Evolutionary conservation across 108 stramenopile species (phyloP).

Genomic region (Skeletonema grethae): DNA sequence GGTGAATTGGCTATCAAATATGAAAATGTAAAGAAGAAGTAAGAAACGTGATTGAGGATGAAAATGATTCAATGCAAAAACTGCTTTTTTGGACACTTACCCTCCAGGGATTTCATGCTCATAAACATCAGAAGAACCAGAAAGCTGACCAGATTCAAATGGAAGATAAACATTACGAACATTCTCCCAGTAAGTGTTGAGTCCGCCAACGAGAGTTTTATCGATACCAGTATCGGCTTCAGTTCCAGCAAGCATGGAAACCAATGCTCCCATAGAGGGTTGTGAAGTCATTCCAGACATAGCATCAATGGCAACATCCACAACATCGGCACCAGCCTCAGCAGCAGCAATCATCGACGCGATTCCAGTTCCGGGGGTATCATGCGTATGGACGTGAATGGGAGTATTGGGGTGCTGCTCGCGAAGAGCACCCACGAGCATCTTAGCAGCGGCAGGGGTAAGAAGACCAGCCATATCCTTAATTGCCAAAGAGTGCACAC

Average conservation of each 20-base stretch:
- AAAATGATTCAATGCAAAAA: neutral
- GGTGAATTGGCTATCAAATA: constrained; percentile 59
- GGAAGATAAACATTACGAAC: constrained; percentile 87
- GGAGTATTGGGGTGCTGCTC: constrained; percentile 86
- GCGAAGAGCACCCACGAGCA: constrained; percentile 69
- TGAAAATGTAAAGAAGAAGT: neutral
- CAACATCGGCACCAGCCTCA: constrained; percentile 90
- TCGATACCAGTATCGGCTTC: constrained; percentile 84
- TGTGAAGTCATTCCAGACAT: constrained; percentile 94
- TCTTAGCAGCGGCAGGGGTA: constrained; percentile 71
- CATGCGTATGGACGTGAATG: constrained; percentile 98
- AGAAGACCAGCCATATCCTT: constrained; percentile 90
- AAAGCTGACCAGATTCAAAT: constrained; percentile 92
- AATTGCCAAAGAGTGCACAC: constrained; percentile 80
- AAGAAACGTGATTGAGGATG: neutral
- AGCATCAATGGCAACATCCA: constrained; percentile 90
- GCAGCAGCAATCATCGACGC: constrained; percentile 92
- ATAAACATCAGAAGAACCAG: constrained; percentile 77
- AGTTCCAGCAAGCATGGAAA: constrained; percentile 76
- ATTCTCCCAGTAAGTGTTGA: constrained; percentile 92
- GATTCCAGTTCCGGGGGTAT: constrained; percentile 93
- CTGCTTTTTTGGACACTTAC: neutral
- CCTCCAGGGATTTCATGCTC: constrained; percentile 86
- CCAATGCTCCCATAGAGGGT: constrained; percentile 91
- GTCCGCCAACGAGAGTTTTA: constrained; percentile 51